A percentile compares a stretch with the other conserved stretches of the same genome.
Conservation (phyloP, 441 rosid genomes). For the Hypseocharis bilobata region DNA sequence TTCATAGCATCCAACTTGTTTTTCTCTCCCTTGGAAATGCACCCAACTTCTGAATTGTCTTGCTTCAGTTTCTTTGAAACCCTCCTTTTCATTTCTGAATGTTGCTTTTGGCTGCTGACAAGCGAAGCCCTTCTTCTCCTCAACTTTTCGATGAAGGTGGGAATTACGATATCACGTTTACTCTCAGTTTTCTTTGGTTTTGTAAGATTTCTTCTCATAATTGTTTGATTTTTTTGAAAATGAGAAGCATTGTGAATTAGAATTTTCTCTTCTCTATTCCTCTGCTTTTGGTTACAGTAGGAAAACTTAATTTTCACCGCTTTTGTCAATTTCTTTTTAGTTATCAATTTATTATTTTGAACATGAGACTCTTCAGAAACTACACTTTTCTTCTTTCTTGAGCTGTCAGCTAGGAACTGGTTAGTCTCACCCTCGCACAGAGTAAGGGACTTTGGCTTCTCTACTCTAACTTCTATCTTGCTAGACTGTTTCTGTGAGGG, state of each 20-base stretch:
- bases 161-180: constrained; percentile 1
- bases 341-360: constrained; percentile 10
- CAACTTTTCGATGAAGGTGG: neutral
- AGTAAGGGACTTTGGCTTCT: constrained; percentile 5
- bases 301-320: constrained; percentile 1
- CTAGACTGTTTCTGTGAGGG: constrained; percentile 16
- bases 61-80: constrained; percentile 12
- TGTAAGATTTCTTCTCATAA: neutral
- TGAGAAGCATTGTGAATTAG: neutral
- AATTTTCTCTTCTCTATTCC: neutral
- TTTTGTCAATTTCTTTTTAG: constrained; percentile 12
- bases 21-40: constrained; percentile 9
- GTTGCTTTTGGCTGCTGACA: constrained; percentile 18
- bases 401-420: constrained; percentile 4
- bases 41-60: constrained; percentile 12
- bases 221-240: neutral
- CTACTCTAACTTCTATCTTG: constrained; percentile 12
- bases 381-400: constrained; percentile 13
- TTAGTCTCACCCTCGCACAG: constrained; percentile 6
- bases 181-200: neutral
- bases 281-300: constrained; percentile 7
- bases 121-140: constrained; percentile 13
- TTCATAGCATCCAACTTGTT: constrained; percentile 11
- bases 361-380: constrained; percentile 13
- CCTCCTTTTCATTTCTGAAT: constrained; percentile 16